Percentiles rank a stretch among this genome's conserved stretches.
Conservation (phyloP, 2,329 filamentous ascomycete species). For the Huntiella omanensis region DNA sequence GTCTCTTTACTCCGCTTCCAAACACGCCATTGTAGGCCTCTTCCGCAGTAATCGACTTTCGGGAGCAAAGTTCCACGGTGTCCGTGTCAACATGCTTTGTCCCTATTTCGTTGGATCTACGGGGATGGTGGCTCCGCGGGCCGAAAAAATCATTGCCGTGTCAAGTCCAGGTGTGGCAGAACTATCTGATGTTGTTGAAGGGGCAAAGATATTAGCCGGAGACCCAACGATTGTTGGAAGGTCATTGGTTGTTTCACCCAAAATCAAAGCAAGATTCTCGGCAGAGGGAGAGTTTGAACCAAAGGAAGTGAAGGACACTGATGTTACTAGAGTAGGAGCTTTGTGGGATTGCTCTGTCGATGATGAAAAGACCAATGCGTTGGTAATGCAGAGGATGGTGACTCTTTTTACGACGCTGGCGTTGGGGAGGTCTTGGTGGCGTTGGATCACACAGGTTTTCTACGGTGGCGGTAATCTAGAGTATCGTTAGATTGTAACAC, state of each 20-base stretch:
- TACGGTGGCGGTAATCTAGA: no score
- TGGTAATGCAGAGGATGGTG: no score
- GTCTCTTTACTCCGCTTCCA: slow-evolving; percentile 35
- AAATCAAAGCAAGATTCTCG: slow-evolving; percentile 16
- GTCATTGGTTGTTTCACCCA: slow-evolving; percentile 38
- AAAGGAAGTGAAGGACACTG: neutral
- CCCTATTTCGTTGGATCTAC: slow-evolving; percentile 49
- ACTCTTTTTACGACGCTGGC: no score
- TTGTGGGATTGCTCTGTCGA: slow-evolving; percentile 1
- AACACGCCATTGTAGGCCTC: slow-evolving; percentile 47
- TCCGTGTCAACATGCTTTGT: slow-evolving; percentile 46
- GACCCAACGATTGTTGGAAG: slow-evolving; percentile 38
- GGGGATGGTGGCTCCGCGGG: slow-evolving; percentile 27
- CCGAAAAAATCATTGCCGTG: slow-evolving; percentile 29
- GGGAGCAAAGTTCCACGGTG: slow-evolving; percentile 22
- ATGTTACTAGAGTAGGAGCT: neutral
- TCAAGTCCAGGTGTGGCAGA: slow-evolving; percentile 27
- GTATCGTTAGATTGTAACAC: no score
- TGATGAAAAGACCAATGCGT: neutral
- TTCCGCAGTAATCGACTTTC: slow-evolving; percentile 39
- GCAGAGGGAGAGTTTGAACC: neutral
- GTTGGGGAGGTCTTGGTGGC: no score
- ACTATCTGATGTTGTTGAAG: slow-evolving; percentile 42
- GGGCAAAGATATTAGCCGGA: slow-evolving; percentile 40
- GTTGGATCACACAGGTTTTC: no score